Base-by-base conservation (phyloP, 495 filamentous ascomycete species). In the Aspergillus mulundensis region DNA sequence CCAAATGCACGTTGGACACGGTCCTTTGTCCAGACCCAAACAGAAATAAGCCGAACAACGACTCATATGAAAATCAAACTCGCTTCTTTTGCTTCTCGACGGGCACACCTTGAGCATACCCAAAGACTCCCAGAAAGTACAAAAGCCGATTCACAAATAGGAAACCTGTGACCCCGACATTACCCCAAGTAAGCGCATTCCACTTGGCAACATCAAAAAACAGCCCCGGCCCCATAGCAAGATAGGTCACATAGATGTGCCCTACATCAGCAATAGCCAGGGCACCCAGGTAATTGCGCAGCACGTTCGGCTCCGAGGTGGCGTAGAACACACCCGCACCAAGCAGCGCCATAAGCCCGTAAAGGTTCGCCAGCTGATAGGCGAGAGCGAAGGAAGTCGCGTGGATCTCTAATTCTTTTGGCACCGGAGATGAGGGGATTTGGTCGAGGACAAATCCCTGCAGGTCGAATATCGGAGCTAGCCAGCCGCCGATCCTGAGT, bases 141-240 rank as follows among this genome's bases (percentile, higher is more conserved):
- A 71, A 66, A 0, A 80, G 62, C 28, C 86, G 73, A 34, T 78
- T 80, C 12, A 82, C 53, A 39, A 84, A 83, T 42, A 89, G 62
- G 16, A 78, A 73, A 0, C 53, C 61, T 5, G 87, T 90, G 20
- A 77, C 69, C 0, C 81, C 86, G 43, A 92, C 75, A 61, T 91
- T 90, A 11, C 88, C 88, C 84, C 86, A 89, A 1, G 83, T 80
- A 71, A 88, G 74, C 23, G 77, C 65, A 59, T 88, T 90, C 88
- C 87, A 92, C 3, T 66, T 70, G 30, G 59, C 69, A 3, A 87
- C 68, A 58, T 85, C 77, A 15, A 81, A 18, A 48, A 82, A 78
- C 15, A 65, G 65, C 2, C 78, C 73, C 58, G 70, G 76, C 5
- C 84, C 87, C 58, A 91, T 77, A 3, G 69, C 80, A 58, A 77